Percentiles rank a stretch among this genome's conserved stretches.
Evolutionary conservation across 805 yeast species (phyloP).

Genomic region (Brettanomyces bruxellensis): DNA sequence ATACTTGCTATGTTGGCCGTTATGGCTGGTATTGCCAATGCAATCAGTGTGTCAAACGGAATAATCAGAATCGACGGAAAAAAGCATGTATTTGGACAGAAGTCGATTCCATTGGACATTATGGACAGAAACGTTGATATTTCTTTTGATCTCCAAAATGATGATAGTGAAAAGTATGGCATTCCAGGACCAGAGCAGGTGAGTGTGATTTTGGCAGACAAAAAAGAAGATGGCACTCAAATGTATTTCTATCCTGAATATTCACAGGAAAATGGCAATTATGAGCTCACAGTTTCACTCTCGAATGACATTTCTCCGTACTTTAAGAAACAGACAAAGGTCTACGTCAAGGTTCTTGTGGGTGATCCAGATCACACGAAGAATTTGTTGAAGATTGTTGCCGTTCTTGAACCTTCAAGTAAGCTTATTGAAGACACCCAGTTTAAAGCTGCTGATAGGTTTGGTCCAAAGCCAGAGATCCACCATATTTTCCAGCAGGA

Average conservation of each 20-base stretch:
- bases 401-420: conserved; percentile 12
- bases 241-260: conserved; percentile 16
- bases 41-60: conserved; percentile 8
- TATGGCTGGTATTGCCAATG: conserved; percentile 1
- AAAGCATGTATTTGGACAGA: conserved; percentile 3
- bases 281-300: conserved; percentile 8
- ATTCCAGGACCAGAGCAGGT: conserved; percentile 19
- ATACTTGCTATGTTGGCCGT: background rate
- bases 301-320: conserved; percentile 14
- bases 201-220: conserved; percentile 13
- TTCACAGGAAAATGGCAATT: conserved; percentile 1
- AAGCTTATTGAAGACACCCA: conserved; percentile 6
- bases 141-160: conserved; percentile 12
- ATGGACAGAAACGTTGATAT: conserved; percentile 9
- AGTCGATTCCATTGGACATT: conserved; percentile 8
- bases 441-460: conserved; percentile 22
- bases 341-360: conserved; percentile 16
- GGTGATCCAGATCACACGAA: conserved; percentile 16
- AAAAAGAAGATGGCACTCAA: conserved; percentile 5
- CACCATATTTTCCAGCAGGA: conserved; percentile 48
- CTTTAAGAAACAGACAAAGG: conserved; percentile 11
- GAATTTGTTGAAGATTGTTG: conserved; percentile 5
- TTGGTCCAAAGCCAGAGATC: conserved; percentile 52
- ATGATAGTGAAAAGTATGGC: conserved; percentile 1
- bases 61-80: conserved; percentile 9